Evolutionary conservation across 768 basidiomycete species (phyloP).

Genomic region (Mycena floridula): DNA sequence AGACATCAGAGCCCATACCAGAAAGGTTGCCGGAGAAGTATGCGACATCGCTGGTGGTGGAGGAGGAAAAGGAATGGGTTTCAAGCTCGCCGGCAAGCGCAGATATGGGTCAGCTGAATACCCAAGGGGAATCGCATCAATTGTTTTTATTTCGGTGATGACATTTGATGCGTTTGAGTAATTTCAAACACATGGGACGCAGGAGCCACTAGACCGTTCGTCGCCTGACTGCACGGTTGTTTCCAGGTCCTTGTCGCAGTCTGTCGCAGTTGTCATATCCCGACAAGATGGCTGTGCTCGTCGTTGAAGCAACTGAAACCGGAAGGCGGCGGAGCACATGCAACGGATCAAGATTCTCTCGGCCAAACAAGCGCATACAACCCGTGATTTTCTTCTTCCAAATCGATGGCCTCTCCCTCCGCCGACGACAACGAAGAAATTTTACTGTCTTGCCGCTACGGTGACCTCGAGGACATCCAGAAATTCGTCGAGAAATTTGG

Average conservation of each 20-base stretch:
- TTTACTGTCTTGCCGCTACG: constrained; percentile 81
- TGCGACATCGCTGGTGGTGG: constrained; percentile 51
- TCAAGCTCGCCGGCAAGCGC: constrained; percentile 19
- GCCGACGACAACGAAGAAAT: constrained; percentile 64
- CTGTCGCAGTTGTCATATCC: too few relatives aligned
- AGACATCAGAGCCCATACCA: constrained; percentile 59
- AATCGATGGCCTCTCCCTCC: constrained; percentile 23
- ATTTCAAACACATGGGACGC: too few relatives aligned
- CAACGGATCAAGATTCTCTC: too few relatives aligned
- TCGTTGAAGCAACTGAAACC: not conserved
- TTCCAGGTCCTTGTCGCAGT: too few relatives aligned
- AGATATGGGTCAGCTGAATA: too few relatives aligned
- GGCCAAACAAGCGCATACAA: not conserved
- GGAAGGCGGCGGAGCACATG: not conserved
- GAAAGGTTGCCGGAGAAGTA: constrained; percentile 49
- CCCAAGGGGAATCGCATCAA: too few relatives aligned
- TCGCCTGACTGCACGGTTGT: too few relatives aligned
- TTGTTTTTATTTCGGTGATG: too few relatives aligned
- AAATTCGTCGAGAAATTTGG: constrained; percentile 60
- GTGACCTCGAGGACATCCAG: constrained; percentile 76
- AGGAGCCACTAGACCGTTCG: too few relatives aligned
- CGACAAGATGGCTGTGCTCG: not conserved
- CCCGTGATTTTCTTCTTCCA: not conserved
- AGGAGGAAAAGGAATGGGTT: constrained; percentile 10
- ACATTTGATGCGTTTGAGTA: too few relatives aligned